These are phyloP conservation scores for Candida loeiensis DNA, from an alignment of 805 yeast species.

Conservation along the genomic window DNA sequence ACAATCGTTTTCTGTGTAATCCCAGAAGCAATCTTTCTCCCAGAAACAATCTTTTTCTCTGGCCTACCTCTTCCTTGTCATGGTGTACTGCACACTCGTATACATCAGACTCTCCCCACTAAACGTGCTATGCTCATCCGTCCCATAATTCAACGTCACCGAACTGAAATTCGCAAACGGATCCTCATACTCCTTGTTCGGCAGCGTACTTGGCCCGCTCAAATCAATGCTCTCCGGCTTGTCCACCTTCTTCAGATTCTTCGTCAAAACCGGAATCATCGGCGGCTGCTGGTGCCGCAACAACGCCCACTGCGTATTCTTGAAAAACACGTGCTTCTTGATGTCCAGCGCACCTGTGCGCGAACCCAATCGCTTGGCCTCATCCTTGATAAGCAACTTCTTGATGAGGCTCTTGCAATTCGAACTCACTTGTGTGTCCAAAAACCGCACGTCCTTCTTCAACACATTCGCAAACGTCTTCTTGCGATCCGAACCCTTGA, in stretches of 20 bases:
- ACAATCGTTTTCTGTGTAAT: no score
- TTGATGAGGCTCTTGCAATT: conserved; percentile 76
- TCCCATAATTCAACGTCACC: conserved; percentile 74
- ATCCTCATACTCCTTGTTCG: conserved; percentile 44
- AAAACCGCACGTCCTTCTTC: conserved; percentile 78
- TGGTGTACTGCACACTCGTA: conserved; percentile 56
- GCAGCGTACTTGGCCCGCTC: conserved; percentile 15
- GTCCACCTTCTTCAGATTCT: conserved; percentile 13
- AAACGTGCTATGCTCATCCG: conserved; percentile 32
- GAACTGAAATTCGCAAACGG: conserved; percentile 86
- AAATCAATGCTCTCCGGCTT: conserved; percentile 14
- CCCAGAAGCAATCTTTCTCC: no score
- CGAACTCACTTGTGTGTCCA: conserved; percentile 67
- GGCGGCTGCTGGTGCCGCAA: conserved; percentile 93
- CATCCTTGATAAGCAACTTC: conserved; percentile 84
- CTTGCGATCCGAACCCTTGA: conserved; percentile 86
- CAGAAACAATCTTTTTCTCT: neutral
- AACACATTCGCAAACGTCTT: conserved; percentile 85
- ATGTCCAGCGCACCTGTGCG: conserved; percentile 94
- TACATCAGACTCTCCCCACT: conserved; percentile 38
- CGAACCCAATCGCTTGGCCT: conserved; percentile 82
- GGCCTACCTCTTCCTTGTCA: conserved; percentile 27
- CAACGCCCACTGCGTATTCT: conserved; percentile 91
- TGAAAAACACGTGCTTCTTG: conserved; percentile 87
- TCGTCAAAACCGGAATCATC: conserved; percentile 76